A percentile compares a stretch with the other conserved stretches of the same genome.
These are phyloP conservation scores for Penicillium chermesinum DNA, from an alignment of 495 filamentous ascomycete species.

Conservation along the genomic window DNA sequence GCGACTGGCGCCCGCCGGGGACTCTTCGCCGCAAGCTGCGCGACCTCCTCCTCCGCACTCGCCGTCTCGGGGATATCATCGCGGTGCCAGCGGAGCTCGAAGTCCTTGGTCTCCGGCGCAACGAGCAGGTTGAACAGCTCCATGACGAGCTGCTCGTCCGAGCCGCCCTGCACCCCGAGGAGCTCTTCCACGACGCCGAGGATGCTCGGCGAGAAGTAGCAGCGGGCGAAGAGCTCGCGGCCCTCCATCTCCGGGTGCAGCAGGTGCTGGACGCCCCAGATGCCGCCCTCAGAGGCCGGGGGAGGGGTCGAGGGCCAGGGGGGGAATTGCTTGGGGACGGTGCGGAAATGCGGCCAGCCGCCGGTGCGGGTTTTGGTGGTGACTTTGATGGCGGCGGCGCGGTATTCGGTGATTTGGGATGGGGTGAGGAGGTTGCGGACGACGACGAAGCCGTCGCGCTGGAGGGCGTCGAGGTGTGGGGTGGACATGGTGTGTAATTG, in stretches of 20 bases:
- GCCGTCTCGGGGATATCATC: slow-evolving; percentile 65
- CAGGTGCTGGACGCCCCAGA: slow-evolving; percentile 85
- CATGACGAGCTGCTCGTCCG: slow-evolving; percentile 56
- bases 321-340: slow-evolving; percentile 80
- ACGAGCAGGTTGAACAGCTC: slow-evolving; percentile 79
- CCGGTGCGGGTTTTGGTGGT: slow-evolving; percentile 55
- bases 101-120: slow-evolving; percentile 54
- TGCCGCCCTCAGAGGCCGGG: slow-evolving; percentile 51
- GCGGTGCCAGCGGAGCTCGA: slow-evolving; percentile 70
- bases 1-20: slow-evolving; percentile 46
- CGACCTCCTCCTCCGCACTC: slow-evolving; percentile 49
- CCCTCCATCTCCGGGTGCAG: slow-evolving; percentile 63
- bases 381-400: slow-evolving; percentile 46
- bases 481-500: slow-evolving; percentile 21
- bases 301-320: slow-evolving; percentile 59
- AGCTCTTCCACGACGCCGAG: slow-evolving; percentile 53
- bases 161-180: slow-evolving; percentile 33
- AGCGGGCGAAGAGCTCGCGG: slow-evolving; percentile 47
- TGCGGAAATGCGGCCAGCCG: slow-evolving; percentile 72
- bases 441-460: slow-evolving; percentile 46
- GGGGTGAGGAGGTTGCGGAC: slow-evolving; percentile 45
- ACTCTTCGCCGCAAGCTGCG: slow-evolving; percentile 37
- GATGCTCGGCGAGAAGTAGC: slow-evolving; percentile 63
- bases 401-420: slow-evolving; percentile 48
- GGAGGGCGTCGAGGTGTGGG: slow-evolving; percentile 37